Conservation (phyloP, 495 filamentous ascomycete species). For the Ascodesmis nigricans region DNA sequence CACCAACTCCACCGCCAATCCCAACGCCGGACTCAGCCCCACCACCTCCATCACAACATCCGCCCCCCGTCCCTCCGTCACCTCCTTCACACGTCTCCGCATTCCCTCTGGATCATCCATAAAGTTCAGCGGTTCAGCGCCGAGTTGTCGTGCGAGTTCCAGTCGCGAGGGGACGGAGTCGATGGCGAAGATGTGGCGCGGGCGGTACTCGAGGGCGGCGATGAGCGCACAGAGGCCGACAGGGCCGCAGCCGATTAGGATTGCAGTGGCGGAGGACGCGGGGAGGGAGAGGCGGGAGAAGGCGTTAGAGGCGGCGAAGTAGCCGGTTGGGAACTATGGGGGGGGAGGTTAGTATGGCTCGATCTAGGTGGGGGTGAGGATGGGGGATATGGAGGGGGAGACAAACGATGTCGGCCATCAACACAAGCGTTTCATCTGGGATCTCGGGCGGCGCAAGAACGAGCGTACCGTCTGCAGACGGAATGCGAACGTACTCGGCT, state of each 20-base stretch:
- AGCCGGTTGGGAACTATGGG: constrained; percentile 48
- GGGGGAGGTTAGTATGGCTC: not conserved
- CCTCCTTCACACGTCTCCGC: constrained; percentile 46
- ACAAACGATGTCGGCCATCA: constrained; percentile 58
- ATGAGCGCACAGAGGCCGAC: constrained; percentile 76
- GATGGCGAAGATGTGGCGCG: constrained; percentile 64
- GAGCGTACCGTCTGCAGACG: constrained; percentile 62
- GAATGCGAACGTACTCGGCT: constrained; percentile 75
- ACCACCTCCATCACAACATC: constrained; percentile 89
- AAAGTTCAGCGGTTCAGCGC: constrained; percentile 77
- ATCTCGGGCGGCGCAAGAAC: constrained; percentile 56
- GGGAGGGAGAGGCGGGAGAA: constrained; percentile 45
- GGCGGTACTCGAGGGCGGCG: constrained; percentile 56
- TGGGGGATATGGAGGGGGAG: not conserved
- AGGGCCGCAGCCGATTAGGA: constrained; percentile 74
- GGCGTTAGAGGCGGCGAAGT: constrained; percentile 67
- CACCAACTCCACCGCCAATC: constrained; percentile 63
- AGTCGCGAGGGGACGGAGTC: constrained; percentile 63
- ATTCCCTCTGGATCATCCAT: constrained; percentile 43
- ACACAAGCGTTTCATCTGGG: constrained; percentile 53
- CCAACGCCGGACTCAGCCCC: constrained; percentile 59
- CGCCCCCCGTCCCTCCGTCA: constrained; percentile 64
- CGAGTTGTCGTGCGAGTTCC: constrained; percentile 50
- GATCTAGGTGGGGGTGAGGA: constrained; percentile 10
- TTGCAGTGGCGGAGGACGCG: constrained; percentile 44